These are phyloP conservation scores for Colletotrichum cordylinicola DNA, from an alignment of 2,329 filamentous ascomycete genomes.

Conservation along the genomic window DNA sequence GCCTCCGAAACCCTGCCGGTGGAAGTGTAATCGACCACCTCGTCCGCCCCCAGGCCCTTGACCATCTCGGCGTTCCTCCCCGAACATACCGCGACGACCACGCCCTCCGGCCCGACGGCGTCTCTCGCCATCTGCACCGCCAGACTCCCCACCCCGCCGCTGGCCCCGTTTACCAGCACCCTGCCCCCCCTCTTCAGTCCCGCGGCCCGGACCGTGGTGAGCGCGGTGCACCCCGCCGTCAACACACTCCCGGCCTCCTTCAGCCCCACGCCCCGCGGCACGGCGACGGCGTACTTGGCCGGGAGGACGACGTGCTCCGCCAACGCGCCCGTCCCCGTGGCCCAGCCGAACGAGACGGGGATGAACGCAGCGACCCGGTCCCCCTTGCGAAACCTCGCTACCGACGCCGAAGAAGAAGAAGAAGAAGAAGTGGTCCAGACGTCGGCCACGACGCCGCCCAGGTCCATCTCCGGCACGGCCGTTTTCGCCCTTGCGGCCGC, in stretches of 20 bases:
- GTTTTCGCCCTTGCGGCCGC: slow-evolving; percentile 37
- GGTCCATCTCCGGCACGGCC: slow-evolving; percentile 48
- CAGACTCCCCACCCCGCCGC: slow-evolving; percentile 54
- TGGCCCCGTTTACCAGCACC: slow-evolving; percentile 56
- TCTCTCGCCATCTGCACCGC: slow-evolving; percentile 48
- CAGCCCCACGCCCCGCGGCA: slow-evolving; percentile 33
- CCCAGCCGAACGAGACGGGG: slow-evolving; percentile 34
- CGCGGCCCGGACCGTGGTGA: slow-evolving; percentile 42
- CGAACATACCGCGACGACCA: slow-evolving; percentile 54
- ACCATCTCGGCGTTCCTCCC: slow-evolving; percentile 51
- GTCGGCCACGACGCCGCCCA: slow-evolving; percentile 44
- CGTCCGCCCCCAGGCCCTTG: slow-evolving; percentile 50
- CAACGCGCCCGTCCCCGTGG: slow-evolving; percentile 43
- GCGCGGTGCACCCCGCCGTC: slow-evolving; percentile 42
- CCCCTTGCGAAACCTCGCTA: slow-evolving; percentile 29
- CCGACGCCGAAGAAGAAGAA: background rate
- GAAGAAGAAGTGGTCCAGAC: slow-evolving; percentile 34
- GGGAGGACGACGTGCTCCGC: slow-evolving; percentile 44
- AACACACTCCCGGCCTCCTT: slow-evolving; percentile 42
- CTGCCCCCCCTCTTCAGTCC: slow-evolving; percentile 41
- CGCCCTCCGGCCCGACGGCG: slow-evolving; percentile 43
- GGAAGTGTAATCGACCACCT: slow-evolving; percentile 34
- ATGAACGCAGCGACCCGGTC: slow-evolving; percentile 44
- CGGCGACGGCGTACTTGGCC: slow-evolving; percentile 35
- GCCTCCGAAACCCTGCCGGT: background rate